phyloP scores from a whole-genome alignment of 345 rosid genomes.

The Gossypium longicalyx region DNA sequence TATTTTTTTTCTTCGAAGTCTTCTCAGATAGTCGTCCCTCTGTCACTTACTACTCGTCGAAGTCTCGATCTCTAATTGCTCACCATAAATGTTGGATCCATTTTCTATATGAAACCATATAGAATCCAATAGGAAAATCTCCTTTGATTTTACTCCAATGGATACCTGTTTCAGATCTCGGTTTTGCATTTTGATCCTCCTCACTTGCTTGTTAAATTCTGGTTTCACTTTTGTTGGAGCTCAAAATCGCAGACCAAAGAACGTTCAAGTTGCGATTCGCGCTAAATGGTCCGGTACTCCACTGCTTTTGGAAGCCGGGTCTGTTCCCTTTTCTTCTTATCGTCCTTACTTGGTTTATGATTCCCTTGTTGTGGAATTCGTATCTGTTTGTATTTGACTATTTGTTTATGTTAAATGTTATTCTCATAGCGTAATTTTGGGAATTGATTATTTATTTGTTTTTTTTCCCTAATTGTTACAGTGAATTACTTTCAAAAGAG shows the following conservation, averaged over 20 bases:
- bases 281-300: conserved; percentile 99
- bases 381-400: background rate
- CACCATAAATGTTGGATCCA: conserved; percentile 19
- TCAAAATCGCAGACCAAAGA: conserved; percentile 67
- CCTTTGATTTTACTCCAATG: conserved; percentile 23
- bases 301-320: conserved; percentile 94
- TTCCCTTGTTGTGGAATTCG: background rate
- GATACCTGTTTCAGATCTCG: conserved; percentile 57
- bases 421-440: background rate
- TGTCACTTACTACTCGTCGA: background rate
- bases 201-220: conserved; percentile 34
- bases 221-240: conserved; percentile 39
- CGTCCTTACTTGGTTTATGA: background rate
- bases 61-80: background rate
- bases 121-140: background rate
- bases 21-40: background rate
- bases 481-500: conserved; percentile 85
- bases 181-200: conserved; percentile 32
- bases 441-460: background rate
- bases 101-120: background rate
- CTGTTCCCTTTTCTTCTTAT: conserved; percentile 15
- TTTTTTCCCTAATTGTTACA: conserved; percentile 17
- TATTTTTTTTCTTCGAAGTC: background rate
- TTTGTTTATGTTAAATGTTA: background rate
- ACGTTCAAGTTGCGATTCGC: conserved; percentile 77